Conservation (phyloP, 805 yeast genomes). For the Metschnikowia gelsemii region DNA sequence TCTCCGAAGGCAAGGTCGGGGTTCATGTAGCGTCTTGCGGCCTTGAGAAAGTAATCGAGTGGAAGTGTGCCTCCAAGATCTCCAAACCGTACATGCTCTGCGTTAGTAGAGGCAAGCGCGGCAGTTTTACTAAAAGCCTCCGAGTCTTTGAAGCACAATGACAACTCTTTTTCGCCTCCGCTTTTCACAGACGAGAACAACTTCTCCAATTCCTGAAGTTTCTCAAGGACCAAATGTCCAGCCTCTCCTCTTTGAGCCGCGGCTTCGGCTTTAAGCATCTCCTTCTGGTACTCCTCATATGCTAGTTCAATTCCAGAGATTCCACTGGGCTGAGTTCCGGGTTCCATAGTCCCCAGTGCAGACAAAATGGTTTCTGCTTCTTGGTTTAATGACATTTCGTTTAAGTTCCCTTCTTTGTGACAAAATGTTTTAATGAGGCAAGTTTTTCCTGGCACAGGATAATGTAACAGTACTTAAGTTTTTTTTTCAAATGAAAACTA, state of each 20-base stretch:
- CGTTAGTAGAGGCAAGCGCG: conserved; percentile 61
- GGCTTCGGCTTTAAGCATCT: conserved; percentile 39
- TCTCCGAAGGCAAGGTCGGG: conserved; percentile 15
- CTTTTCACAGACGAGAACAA: conserved; percentile 45
- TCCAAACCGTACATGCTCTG: conserved; percentile 59
- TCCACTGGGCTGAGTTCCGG: not conserved
- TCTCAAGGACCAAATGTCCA: conserved; percentile 44
- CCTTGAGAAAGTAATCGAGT: conserved; percentile 45
- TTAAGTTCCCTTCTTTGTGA: too few relatives aligned
- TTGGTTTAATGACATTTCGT: too few relatives aligned
- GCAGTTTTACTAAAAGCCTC: conserved; percentile 60
- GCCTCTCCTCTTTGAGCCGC: conserved; percentile 61
- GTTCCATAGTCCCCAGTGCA: not conserved
- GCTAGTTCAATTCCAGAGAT: conserved; percentile 16
- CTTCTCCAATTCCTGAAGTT: conserved; percentile 46
- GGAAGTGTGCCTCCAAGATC: conserved; percentile 51
- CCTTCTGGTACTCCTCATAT: conserved; percentile 31
- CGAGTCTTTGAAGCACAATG: conserved; percentile 52
- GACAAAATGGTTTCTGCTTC: not conserved
- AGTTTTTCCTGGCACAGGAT: too few relatives aligned
- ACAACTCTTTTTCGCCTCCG: conserved; percentile 34
- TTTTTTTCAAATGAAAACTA: too few relatives aligned
- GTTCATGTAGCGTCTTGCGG: conserved; percentile 34
- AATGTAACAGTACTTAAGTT: too few relatives aligned
- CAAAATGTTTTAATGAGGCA: too few relatives aligned